A percentile compares a stretch with the other conserved stretches of the same genome.
phyloP scores from a whole-genome alignment of 805 yeast species.

The Pichia nanzhaoensis region DNA sequence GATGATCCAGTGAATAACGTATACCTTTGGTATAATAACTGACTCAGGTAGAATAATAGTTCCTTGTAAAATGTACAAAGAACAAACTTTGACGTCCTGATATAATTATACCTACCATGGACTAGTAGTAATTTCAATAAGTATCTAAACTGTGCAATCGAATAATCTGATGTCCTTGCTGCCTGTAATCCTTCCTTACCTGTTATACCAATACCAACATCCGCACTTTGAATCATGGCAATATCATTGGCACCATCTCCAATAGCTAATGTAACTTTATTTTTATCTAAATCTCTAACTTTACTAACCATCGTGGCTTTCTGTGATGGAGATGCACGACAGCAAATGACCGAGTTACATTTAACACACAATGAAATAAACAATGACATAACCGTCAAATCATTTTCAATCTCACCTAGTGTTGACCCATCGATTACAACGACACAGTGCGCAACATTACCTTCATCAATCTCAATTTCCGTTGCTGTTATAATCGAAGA shows the following conservation, averaged over 20 bases:
- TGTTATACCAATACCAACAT: conserved; percentile 94
- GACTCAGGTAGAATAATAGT: conserved; percentile 80
- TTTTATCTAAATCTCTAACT: conserved; percentile 63
- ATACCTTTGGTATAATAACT: conserved; percentile 77
- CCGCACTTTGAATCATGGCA: conserved; percentile 99
- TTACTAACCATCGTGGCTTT: conserved; percentile 83
- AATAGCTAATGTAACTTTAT: conserved; percentile 82
- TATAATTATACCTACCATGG: conserved; percentile 93
- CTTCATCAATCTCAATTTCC: conserved; percentile 61
- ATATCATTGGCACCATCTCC: conserved; percentile 99
- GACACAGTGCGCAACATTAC: conserved; percentile 87
- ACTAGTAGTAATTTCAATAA: conserved; percentile 77
- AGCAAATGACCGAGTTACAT: conserved; percentile 87
- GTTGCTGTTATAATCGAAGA: conserved; percentile 68
- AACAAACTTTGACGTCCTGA: conserved; percentile 86
- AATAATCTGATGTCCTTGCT: conserved; percentile 88
- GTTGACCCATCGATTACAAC: conserved; percentile 94
- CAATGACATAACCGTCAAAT: conserved; percentile 61
- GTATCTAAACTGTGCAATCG: conserved; percentile 90
- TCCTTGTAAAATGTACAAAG: conserved; percentile 94
- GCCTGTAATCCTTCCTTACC: conserved; percentile 98
- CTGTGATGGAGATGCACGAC: conserved; percentile 96
- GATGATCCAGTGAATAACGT: conserved; percentile 91
- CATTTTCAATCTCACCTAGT: conserved; percentile 62
- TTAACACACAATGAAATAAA: conserved; percentile 81